Conservation (phyloP, 2,329 filamentous ascomycete genomes). For the Penicillium griseofulvum region DNA sequence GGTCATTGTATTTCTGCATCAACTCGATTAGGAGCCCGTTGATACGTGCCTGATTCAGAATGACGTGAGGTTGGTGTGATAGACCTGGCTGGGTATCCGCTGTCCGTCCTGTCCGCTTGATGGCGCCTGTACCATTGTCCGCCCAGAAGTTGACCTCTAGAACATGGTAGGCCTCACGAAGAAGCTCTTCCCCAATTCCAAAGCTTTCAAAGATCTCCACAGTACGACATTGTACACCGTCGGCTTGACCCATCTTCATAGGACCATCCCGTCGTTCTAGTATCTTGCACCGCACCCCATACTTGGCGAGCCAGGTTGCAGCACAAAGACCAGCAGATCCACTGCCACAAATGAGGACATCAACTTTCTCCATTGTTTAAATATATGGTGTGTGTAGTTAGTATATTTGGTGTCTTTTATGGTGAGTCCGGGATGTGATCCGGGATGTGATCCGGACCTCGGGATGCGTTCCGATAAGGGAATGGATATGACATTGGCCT, state of each 20-base stretch:
- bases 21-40: conserved; percentile 55
- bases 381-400: background rate
- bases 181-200: conserved; percentile 53
- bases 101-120: conserved; percentile 49
- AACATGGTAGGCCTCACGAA: conserved; percentile 58
- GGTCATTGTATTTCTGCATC: conserved; percentile 45
- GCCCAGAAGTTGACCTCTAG: conserved; percentile 60
- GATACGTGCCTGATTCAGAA: conserved; percentile 56
- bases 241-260: conserved; percentile 60
- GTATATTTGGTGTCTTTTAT: conserved; percentile 5
- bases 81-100: conserved; percentile 56
- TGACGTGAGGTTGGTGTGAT: conserved; percentile 56
- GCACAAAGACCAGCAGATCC: conserved; percentile 63
- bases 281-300: conserved; percentile 56
- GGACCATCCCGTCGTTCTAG: conserved; percentile 58
- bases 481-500: background rate
- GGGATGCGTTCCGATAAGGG: conserved; percentile 10
- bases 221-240: conserved; percentile 61
- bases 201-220: conserved; percentile 64
- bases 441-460: conserved; percentile 18
- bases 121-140: conserved; percentile 36
- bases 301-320: conserved; percentile 59
- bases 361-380: conserved; percentile 33
- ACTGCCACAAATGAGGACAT: conserved; percentile 61
- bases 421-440: conserved; percentile 13